Base-by-base conservation (phyloP, 345 rosid species). In the Populus davidiana region DNA sequence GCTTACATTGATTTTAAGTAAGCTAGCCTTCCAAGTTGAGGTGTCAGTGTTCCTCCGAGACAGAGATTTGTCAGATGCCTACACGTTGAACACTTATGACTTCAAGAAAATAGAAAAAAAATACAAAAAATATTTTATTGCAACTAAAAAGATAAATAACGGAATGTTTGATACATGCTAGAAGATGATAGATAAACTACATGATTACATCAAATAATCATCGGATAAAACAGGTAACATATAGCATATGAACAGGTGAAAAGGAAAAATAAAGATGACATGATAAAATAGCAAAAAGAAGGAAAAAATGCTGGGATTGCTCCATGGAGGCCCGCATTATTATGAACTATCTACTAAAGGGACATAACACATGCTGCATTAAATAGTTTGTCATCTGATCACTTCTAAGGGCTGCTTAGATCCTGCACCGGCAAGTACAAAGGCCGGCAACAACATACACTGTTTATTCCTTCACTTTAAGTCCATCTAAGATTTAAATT, bases 11-110 rank as follows among this genome's bases (percentile, higher is more conserved):
- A 95, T 81, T 87, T 90, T 74, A 93, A 81, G 83, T 84, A 74
- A 10, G 84, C 35, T 76, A 95, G 86, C 23, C 79, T 83, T 79
- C 91, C 90, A 35, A 93, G 80, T 77, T 95, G 96, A 18, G 97
- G 91, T 64, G 92, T 87, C 70, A 95, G 83, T 38, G 85, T 90
- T 72, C 99, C 98, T 70, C 80, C 78, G 1, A 95, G 93, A 69
- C 88, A 87, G 47, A 95, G 97, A 88, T 92, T 94, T 81, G 80
- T 87, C 84, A 92, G 81, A 75, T 88, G 81, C 85, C 96, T 92
- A 83, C 81, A 84, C 27, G 75, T 84, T 38, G 52, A 41, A 75
- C 21, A 71, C 17, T 52, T 75, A 74, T 67, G 71, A 74, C 44
- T 61, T 79, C 61, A 80, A 68, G 66, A 9, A 31, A 36, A 49